Percentiles rank a stretch among this genome's conserved stretches.
These are phyloP conservation scores for Colletotrichum noveboracense DNA, from an alignment of 2,329 filamentous ascomycete genomes.

Conservation along the genomic window DNA sequence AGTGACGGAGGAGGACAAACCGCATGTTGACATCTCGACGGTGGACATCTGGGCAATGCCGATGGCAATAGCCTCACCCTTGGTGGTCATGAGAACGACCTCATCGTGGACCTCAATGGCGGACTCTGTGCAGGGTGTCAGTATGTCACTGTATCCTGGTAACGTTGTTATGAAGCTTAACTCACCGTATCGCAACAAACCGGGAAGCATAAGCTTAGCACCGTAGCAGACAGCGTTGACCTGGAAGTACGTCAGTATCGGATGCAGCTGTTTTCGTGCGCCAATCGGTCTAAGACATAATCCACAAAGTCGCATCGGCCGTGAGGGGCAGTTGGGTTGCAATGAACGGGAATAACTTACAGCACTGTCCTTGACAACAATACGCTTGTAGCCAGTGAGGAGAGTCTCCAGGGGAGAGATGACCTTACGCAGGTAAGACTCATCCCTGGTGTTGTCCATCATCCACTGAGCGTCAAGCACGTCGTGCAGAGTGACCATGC, in stretches of 20 bases:
- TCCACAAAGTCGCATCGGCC: conserved; percentile 5
- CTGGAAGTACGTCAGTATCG: conserved; percentile 8
- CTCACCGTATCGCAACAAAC: conserved; percentile 87
- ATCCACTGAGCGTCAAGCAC: conserved; percentile 96
- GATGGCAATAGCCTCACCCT: conserved; percentile 97
- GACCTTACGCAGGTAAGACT: conserved; percentile 88
- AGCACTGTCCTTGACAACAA: conserved; percentile 96
- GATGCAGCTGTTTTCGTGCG: background rate
- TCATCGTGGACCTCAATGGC: conserved; percentile 95
- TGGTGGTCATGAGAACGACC: conserved; percentile 97
- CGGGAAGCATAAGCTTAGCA: conserved; percentile 98
- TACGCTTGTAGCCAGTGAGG: conserved; percentile 90
- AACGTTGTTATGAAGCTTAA: conserved; percentile 25
- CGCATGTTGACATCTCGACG: conserved; percentile 91
- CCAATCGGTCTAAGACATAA: background rate
- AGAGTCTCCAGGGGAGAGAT: conserved; percentile 94
- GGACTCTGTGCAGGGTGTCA: conserved; percentile 62
- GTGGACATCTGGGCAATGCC: conserved; percentile 98
- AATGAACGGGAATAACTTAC: conserved; percentile 4
- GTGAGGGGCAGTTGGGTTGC: background rate
- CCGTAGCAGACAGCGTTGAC: conserved; percentile 99
- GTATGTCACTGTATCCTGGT: conserved; percentile 28
- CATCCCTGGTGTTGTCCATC: conserved; percentile 89
- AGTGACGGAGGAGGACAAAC: background rate
- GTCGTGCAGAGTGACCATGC: conserved; percentile 92